Evolutionary conservation across 805 yeast genomes (phyloP).

Genomic region (Ogataea thermomethanolica): DNA sequence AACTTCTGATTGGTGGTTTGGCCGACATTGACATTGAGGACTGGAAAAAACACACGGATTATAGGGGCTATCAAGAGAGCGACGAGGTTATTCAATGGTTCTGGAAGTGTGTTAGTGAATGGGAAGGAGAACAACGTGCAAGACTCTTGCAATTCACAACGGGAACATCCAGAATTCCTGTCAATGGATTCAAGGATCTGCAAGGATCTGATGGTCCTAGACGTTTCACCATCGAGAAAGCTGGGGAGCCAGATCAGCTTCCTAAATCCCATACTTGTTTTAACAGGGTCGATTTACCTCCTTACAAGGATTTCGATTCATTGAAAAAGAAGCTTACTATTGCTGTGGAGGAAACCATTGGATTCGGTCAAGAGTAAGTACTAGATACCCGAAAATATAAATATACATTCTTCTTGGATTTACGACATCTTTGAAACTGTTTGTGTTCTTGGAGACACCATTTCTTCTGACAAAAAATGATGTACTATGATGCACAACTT

Average conservation of each 20-base stretch:
- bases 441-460: conserved; percentile 37
- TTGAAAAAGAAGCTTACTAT: conserved; percentile 86
- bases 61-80: conserved; percentile 94
- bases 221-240: conserved; percentile 96
- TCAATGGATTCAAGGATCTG: conserved; percentile 96
- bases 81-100: conserved; percentile 99
- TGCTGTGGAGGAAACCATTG: conserved; percentile 98
- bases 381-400: neutral
- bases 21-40: conserved; percentile 97
- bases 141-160: conserved; percentile 95
- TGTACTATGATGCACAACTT: conserved; percentile 34
- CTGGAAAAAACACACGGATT: conserved; percentile 99
- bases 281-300: conserved; percentile 97
- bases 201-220: conserved; percentile 99
- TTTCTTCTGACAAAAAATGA: conserved; percentile 24
- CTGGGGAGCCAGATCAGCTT: conserved; percentile 88
- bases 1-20: conserved; percentile 94
- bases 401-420: neutral
- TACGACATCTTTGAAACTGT: conserved; percentile 12
- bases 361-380: conserved; percentile 90
- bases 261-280: conserved; percentile 99
- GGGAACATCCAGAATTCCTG: conserved; percentile 98
- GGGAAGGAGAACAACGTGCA: conserved; percentile 97
- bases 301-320: conserved; percentile 78
- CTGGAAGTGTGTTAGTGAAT: conserved; percentile 88